A percentile compares a stretch with the other conserved stretches of the same genome.
phyloP scores from a whole-genome alignment of 2,329 filamentous ascomycete genomes.

The Cladosporium halotolerans region DNA sequence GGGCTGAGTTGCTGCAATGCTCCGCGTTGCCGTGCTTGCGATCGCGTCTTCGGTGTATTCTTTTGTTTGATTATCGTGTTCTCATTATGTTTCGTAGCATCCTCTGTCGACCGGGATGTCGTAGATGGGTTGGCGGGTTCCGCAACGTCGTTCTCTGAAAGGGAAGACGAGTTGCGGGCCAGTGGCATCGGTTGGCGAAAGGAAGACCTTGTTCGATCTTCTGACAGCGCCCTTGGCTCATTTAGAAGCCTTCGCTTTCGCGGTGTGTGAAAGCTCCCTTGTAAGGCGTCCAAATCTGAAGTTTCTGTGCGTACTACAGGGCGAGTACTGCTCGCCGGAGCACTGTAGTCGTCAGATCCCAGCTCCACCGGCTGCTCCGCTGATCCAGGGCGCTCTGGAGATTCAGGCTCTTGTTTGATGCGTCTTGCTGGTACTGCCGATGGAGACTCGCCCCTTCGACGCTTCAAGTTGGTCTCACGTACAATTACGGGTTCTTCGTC shows the following conservation, averaged over 20 bases:
- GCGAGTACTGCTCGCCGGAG: constrained; percentile 22
- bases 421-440: constrained; percentile 14
- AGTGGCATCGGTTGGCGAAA: not conserved
- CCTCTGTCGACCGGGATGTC: too few relatives aligned
- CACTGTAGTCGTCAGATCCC: constrained; percentile 36
- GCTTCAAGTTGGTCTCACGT: constrained; percentile 38
- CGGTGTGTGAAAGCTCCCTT: constrained; percentile 5
- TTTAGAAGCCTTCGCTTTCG: not conserved
- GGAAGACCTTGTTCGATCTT: not conserved
- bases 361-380: constrained; percentile 25
- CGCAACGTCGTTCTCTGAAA: constrained; percentile 7
- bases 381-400: constrained; percentile 13
- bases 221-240: constrained; percentile 1
- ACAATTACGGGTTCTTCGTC: constrained; percentile 39
- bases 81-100: not conserved
- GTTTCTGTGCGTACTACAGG: constrained; percentile 32
- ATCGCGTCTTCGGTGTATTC: not conserved
- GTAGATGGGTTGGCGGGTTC: not conserved
- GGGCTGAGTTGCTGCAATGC: constrained; percentile 18
- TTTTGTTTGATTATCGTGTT: not conserved
- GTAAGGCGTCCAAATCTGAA: constrained; percentile 38
- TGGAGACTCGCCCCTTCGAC: constrained; percentile 30
- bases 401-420: constrained; percentile 25
- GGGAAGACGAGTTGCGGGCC: not conserved
- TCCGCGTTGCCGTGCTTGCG: constrained; percentile 1